These are phyloP conservation scores for Jasminum sambac DNA, from an alignment of 257 asterid genomes.

Conservation along the genomic window DNA sequence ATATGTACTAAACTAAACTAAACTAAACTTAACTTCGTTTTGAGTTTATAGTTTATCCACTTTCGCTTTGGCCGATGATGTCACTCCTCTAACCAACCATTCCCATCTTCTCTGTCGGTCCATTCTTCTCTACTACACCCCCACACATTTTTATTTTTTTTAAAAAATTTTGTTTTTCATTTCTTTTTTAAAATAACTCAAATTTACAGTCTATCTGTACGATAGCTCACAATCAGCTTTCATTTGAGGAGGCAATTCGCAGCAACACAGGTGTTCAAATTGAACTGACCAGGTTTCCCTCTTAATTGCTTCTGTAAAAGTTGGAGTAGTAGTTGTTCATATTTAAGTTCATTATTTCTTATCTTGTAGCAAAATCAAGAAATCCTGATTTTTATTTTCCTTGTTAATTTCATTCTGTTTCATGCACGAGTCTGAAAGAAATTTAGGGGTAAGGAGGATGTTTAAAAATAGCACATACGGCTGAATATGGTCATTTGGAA, in stretches of 20 bases:
- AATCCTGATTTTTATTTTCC: background rate
- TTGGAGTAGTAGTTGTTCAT: background rate
- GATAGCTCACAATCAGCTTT: background rate
- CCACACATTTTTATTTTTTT: too few relatives aligned
- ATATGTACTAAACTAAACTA: slow-evolving; percentile 6
- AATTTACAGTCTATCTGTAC: background rate
- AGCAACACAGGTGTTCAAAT: slow-evolving; percentile 27
- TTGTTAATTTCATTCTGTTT: background rate
- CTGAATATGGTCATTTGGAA: too few relatives aligned
- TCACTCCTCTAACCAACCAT: slow-evolving; percentile 25
- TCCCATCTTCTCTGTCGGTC: slow-evolving; percentile 9
- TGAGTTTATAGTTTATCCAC: slow-evolving; percentile 13
- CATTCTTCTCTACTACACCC: background rate
- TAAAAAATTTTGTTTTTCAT: too few relatives aligned
- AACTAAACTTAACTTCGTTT: too few relatives aligned
- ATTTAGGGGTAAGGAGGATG: background rate
- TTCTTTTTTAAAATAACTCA: background rate
- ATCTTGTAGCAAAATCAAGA: background rate
- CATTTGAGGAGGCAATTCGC: slow-evolving; percentile 1
- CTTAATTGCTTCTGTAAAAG: slow-evolving; percentile 15
- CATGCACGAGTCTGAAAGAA: background rate
- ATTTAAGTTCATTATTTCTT: background rate
- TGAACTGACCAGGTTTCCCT: background rate
- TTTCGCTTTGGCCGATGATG: slow-evolving; percentile 18
- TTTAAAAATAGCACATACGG: too few relatives aligned